A percentile compares a stretch with the other conserved stretches of the same genome.
Conservation (phyloP, 1,139 yeast genomes). For the Nakaseomyces nivariensis region DNA sequence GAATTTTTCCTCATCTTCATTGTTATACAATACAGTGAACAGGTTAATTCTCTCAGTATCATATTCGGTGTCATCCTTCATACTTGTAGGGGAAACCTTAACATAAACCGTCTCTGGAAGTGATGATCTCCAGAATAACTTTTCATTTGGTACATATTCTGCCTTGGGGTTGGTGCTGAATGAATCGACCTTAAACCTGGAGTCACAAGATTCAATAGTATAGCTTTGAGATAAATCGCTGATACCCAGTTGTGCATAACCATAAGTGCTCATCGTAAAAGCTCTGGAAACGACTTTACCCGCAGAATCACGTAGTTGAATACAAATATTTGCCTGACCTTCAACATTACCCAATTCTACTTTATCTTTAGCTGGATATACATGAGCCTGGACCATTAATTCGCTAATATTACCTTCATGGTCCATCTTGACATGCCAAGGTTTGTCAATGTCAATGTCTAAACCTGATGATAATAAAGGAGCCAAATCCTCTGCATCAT, state of each 20-base stretch:
- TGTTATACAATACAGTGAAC: slow-evolving; percentile 69
- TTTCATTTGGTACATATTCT: slow-evolving; percentile 15
- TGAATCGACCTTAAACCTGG: slow-evolving; percentile 16
- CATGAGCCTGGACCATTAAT: slow-evolving; percentile 31
- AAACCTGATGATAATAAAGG: not conserved
- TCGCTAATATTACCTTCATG: slow-evolving; percentile 44
- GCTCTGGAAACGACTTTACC: slow-evolving; percentile 12
- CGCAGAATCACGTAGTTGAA: slow-evolving; percentile 15
- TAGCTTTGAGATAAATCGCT: slow-evolving; percentile 8
- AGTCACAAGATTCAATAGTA: slow-evolving; percentile 18
- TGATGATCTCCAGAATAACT: slow-evolving; percentile 8
- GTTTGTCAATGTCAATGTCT: slow-evolving; percentile 2
- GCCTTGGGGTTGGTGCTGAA: slow-evolving; percentile 19
- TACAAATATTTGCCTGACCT: slow-evolving; percentile 20
- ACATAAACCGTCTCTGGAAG: slow-evolving; percentile 16
- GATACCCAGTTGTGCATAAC: slow-evolving; percentile 24
- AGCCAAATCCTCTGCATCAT: slow-evolving; percentile 2
- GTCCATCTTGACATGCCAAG: not conserved
- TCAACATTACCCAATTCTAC: slow-evolving; percentile 20
- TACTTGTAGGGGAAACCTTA: slow-evolving; percentile 9
- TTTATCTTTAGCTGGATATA: slow-evolving; percentile 25
- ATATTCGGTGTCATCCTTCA: slow-evolving; percentile 7
- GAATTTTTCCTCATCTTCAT: slow-evolving; percentile 59
- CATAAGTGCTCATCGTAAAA: slow-evolving; percentile 26
- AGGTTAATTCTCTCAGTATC: slow-evolving; percentile 60